Evolutionary conservation across 805 yeast species (phyloP), one percentile per base, ranked within the genome.

Genomic region (Starmerella powellii): DNA sequence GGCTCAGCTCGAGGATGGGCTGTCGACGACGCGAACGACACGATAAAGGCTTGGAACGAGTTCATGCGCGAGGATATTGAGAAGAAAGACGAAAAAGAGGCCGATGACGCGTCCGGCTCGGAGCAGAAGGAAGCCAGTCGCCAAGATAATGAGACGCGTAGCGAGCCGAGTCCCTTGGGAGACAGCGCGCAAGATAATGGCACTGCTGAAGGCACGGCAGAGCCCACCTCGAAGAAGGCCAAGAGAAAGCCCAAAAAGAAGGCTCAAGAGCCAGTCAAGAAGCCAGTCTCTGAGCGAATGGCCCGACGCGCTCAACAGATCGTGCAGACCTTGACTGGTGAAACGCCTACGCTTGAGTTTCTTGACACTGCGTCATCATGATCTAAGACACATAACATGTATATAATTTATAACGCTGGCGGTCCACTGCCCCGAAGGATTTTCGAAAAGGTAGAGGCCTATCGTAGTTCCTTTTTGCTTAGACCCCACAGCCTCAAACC

Each of bases 1-100:
- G 93, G 93, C 2, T 83, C 81, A 0, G 72, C 85, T 2, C 65
- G 75, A 48, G 72, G 66, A 21, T 63, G 93, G 48, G 56, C 80
- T 8, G 61, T 71, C 2, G 68, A 60, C 3, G 74, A 71, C 3
- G 64, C 78, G 55, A 62, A 61, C 45, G 62, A 54, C 8, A 68
- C 72, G 1, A 61, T 78, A 10, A 60, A 61, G 1, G 56, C 61
- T 31, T 81, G 88, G 87, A 80, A 80, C 50, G 60, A 58, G 30
- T 55, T 63, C 36, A 70, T 70, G 34, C 59, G 56, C 33, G 64
- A 64, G 30, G 68, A 36, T 10, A 28, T 29, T 15, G 30, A 29
- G 2, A 23, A 39, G 8, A 26, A 38, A 15, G 40, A 38, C 2
- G 31, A 31, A n/a, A 38, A 35, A 12, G 39, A 20, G 18, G n/a